Base-by-base conservation (phyloP, 257 asterid genomes). In the Petunia secreta region DNA sequence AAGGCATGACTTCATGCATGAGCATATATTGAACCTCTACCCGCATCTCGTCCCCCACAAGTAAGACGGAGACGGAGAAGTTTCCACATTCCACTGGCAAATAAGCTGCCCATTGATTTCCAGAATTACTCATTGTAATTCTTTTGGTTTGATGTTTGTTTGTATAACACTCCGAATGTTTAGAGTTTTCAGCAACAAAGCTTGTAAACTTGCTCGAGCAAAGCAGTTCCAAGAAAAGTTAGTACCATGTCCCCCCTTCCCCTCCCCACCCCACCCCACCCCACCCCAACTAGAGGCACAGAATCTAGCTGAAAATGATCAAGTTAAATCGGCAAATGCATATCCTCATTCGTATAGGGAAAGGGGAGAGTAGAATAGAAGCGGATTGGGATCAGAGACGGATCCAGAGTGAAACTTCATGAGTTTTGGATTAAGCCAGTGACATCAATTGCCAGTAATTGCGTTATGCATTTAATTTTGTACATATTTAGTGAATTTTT, bases 1-100 rank as follows among this genome's bases (percentile, higher is more conserved):
- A 0, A 86, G 97, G 82, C 97, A 92, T 25, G 97, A 92, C 82
- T 91, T 92, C 52, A 91, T 91, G 93, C 91, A 90, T 4, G 97
- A 92, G 84, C 97, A 92, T 83, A 89, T 92, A 62, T 79, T 88
- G 89, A 91, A 90, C 75, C 94, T 92, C 66, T 87, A 92, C 80
- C 97, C 97, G 48, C 74, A 63, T 68, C 48, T 79, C 58, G 75
- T 48, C 50, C 75, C 65, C 48, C 82, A 64, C 54, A 52, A 66
- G 54, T 43, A 63, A 4, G 40, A 14, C 69, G 25, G 11, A 6
- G 34, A 37, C 39, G 11, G 75, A 44, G 34, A 43, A 16, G 74
- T 43, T 60, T 63, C 57, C 40, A 63, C 71, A 25, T 41, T 48
- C 52, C 81, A 48, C 25, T n/a, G 48, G 53, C 54, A 38, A 64